Conservation (phyloP, 768 basidiomycete species). For the Boletellus sp. region DNA sequence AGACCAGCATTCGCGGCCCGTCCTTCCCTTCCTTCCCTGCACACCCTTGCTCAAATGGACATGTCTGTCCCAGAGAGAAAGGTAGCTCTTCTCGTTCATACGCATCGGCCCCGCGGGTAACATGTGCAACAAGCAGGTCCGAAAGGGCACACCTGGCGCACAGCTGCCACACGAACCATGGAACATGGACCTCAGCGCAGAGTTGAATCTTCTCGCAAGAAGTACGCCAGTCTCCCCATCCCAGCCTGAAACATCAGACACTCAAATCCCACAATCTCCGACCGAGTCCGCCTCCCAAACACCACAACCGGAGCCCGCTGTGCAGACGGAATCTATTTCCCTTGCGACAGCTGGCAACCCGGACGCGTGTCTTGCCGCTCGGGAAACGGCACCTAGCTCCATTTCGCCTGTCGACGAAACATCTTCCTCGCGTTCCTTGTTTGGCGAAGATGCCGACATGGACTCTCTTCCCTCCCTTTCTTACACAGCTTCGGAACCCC, state of each 20-base stretch:
- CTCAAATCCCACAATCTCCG: neutral
- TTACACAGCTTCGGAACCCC: slow-evolving; percentile 30
- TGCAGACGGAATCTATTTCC: neutral
- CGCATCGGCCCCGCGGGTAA: neutral
- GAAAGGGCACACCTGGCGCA: slow-evolving; percentile 41
- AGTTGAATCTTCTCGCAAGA: slow-evolving; percentile 8
- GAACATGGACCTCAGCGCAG: slow-evolving; percentile 26
- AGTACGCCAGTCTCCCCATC: neutral
- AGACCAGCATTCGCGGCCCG: slow-evolving; percentile 38
- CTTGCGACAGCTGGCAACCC: neutral
- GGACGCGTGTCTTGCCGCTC: slow-evolving; percentile 6
- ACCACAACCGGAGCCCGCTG: neutral
- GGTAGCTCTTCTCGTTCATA: slow-evolving; percentile 22
- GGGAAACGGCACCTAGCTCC: slow-evolving; percentile 8
- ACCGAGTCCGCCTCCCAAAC: too few relatives aligned
- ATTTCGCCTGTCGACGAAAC: slow-evolving; percentile 20
- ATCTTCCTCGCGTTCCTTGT: slow-evolving; percentile 18
- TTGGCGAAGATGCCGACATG: slow-evolving; percentile 25
- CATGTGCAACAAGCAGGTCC: slow-evolving; percentile 25
- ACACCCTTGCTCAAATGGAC: slow-evolving; percentile 36
- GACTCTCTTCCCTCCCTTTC: slow-evolving; percentile 35
- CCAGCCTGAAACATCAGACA: neutral
- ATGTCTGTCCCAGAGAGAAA: slow-evolving; percentile 33
- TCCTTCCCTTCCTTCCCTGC: slow-evolving; percentile 43
- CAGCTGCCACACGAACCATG: slow-evolving; percentile 43